A percentile compares a stretch with the other conserved stretches of the same genome.
These are phyloP conservation scores for Arabidopsis thaliana DNA, from an alignment of 345 rosid genomes.

Conservation along the genomic window DNA sequence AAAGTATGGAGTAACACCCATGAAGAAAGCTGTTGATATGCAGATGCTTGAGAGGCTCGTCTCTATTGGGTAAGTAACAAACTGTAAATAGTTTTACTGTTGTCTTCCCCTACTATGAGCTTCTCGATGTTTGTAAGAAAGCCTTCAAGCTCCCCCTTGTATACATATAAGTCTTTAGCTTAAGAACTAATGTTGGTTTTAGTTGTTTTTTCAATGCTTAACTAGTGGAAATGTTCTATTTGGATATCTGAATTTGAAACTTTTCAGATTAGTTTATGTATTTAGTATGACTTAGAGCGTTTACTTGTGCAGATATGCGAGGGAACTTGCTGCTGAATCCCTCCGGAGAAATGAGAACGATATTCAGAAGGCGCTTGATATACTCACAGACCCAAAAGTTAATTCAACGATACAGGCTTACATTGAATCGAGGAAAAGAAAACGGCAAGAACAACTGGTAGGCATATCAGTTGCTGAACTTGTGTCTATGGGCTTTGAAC, in stretches of 20 bases:
- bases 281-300: background rate
- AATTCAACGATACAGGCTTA: slow-evolving; percentile 69
- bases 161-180: slow-evolving; percentile 6
- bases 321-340: slow-evolving; percentile 87
- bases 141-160: background rate
- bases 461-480: slow-evolving; percentile 57
- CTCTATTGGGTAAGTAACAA: slow-evolving; percentile 71
- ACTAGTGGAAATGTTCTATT: background rate
- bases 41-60: slow-evolving; percentile 62
- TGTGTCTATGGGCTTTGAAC: slow-evolving; percentile 91
- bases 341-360: slow-evolving; percentile 90
- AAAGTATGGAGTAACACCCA: slow-evolving; percentile 76
- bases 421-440: slow-evolving; percentile 77
- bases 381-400: slow-evolving; percentile 72
- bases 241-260: slow-evolving; percentile 1
- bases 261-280: background rate
- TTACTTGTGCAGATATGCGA: slow-evolving; percentile 70
- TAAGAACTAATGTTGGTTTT: background rate
- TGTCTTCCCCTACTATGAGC: too few relatives aligned
- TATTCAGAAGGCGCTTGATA: slow-evolving; percentile 81
- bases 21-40: slow-evolving; percentile 83
- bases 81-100: too few relatives aligned
- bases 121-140: background rate
- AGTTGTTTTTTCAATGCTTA: slow-evolving; percentile 3
- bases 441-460: slow-evolving; percentile 53